Evolutionary conservation across 2,329 filamentous ascomycete genomes (phyloP).

Genomic region (Xylariaceae sp.): DNA sequence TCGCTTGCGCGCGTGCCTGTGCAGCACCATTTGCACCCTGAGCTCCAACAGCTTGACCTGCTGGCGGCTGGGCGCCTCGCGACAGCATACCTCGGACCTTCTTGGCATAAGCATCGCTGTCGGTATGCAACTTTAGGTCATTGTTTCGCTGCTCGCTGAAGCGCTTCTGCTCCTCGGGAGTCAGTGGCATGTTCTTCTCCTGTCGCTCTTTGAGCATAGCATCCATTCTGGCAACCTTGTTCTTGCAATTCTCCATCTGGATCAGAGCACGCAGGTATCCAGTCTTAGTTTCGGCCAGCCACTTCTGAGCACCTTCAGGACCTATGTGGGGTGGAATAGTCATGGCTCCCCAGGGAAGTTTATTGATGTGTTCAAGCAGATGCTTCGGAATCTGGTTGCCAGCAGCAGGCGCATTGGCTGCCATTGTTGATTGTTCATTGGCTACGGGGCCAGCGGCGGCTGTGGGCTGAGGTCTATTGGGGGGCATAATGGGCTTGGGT

Average conservation of each 20-base stretch:
- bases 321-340: slow-evolving; percentile 12
- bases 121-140: slow-evolving; percentile 21
- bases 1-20: slow-evolving; percentile 24
- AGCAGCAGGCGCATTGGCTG: neutral
- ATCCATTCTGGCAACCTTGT: slow-evolving; percentile 17
- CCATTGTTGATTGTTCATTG: neutral
- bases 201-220: slow-evolving; percentile 24
- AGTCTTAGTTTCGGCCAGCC: slow-evolving; percentile 17
- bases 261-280: slow-evolving; percentile 24
- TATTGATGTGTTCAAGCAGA: slow-evolving; percentile 25
- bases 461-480: slow-evolving; percentile 17
- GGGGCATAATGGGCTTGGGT: slow-evolving; percentile 16
- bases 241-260: slow-evolving; percentile 26
- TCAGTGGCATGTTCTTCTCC: slow-evolving; percentile 19
- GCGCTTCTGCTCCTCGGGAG: slow-evolving; percentile 24
- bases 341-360: slow-evolving; percentile 23
- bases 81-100: slow-evolving; percentile 22
- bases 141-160: slow-evolving; percentile 15
- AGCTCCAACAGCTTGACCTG: slow-evolving; percentile 9
- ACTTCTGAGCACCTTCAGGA: slow-evolving; percentile 22
- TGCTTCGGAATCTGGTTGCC: slow-evolving; percentile 10
- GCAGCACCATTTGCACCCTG: slow-evolving; percentile 17
- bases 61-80: neutral
- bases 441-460: slow-evolving; percentile 5
- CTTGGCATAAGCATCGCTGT: slow-evolving; percentile 23